Base-by-base conservation (phyloP, 768 basidiomycete genomes). In the Pleurotus djamor region DNA sequence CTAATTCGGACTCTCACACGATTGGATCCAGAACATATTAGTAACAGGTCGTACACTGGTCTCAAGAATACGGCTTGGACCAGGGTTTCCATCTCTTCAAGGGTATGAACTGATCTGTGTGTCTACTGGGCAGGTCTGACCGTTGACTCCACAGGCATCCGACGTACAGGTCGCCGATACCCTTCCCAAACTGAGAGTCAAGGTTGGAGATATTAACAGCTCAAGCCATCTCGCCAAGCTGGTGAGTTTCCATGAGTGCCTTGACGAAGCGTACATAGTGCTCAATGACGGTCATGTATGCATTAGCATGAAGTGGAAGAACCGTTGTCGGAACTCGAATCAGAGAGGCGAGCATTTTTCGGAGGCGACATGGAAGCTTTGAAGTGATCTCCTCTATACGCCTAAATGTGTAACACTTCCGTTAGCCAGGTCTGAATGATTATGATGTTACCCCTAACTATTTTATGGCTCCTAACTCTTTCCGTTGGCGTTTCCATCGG, bases 21-120 rank as follows among this genome's bases (percentile, higher is more conserved):
- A 45, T 62, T 82, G 48, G 82, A 83, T 65, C 82, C 80, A 47
- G 73, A 76, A 58, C 76, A 81, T 43, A 69, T 74, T 7, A 67
- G 69, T 7, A 76, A 72, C 34, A 67, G 65, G 34, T 71, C 58
- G 35, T 77, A 71, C 59, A 73, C 61, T 59, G 88, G 89, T 3
- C 69, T 91, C 54, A 43, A 75, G 61, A 92, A 91, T 65, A 91
- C 90, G 0, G 89, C 85, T n/a, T 92, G 89, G 90, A 84, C 83
- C 35, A 76, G 88, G 52, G 76, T 82, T 9, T 75, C 75, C 52
- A 82, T 69, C 49, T 75, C 67, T 60, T 68, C 68, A 64, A 80
- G 79, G 81, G 87, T 74, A 60, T 52, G 69, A 12, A 4, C 48
- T 12, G 21, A n/a, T 43, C n/a, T 57, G 3, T n/a, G 17, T 16